Base-by-base conservation (phyloP, 2,329 filamentous ascomycete genomes). In the Penicillium griseofulvum region DNA sequence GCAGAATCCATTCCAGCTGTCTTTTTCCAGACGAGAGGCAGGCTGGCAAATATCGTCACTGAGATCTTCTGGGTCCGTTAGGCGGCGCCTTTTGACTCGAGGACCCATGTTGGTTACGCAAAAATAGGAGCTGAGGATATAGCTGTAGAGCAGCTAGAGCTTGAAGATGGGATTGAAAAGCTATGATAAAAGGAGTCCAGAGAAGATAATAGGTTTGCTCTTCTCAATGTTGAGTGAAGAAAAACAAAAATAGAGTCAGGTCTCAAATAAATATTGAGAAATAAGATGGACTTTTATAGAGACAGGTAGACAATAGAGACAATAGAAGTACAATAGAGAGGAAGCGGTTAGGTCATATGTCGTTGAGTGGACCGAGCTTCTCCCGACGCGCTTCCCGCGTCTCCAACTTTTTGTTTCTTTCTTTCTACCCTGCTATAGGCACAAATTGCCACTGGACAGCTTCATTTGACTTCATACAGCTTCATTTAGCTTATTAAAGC, bases 1-100 rank as follows among this genome's bases (percentile, higher is more conserved):
- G 61, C 76, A 78, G 54, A 78, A 78, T 16, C 78, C 78, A 62
- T 73, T 74, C 78, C 76, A 79, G 8, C 59, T 71, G 29, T 67
- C 61, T 58, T 75, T 80, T 49, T 80, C 75, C 24, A 70, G 52
- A 4, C 48, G 45, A 11, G 68, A 74, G 10, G 72, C 71, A 36
- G 71, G 59, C 36, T 62, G 57, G 36, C 68, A 68, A 43, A 69
- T 63, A 8, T 70, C 65, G 38, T 67, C 66, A 17, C 51, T 55
- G 59, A 60, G 31, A 62, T 67, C 52, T 5, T 60, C 59, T 12
- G 58, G 54, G 28, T 62, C 52, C 41, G 62, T 62, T 31, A 69
- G 48, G 17, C 69, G 68, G 46, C 63, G 65, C 49, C 66, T 66
- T 61, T 71, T 74, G 26, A 58, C 28, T 11, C 66, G 62, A 48